Percentiles rank a stretch among this genome's conserved stretches.
Conservation (phyloP, 1,284 basidiomycete species). For the Waitea zeae region DNA sequence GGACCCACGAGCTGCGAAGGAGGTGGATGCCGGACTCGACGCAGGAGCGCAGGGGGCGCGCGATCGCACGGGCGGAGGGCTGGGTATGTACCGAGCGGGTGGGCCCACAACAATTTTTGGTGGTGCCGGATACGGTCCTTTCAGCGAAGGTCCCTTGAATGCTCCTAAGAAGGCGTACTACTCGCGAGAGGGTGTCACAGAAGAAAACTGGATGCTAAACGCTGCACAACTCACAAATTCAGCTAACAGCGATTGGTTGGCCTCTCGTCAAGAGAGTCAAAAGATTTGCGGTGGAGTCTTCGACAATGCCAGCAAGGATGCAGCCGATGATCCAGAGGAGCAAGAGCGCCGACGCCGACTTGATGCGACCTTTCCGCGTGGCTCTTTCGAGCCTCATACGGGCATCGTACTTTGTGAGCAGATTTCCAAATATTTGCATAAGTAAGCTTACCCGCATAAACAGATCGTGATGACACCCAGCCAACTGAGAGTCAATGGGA, state of each 20-base stretch:
- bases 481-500: slow-evolving; percentile 51
- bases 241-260: slow-evolving; percentile 44
- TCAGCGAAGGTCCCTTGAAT: slow-evolving; percentile 65
- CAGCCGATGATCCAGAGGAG: slow-evolving; percentile 12
- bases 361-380: slow-evolving; percentile 23
- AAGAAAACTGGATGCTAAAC: slow-evolving; percentile 82
- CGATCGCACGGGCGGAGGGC: slow-evolving; percentile 17
- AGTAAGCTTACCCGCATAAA: slow-evolving; percentile 4
- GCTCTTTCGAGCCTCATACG: slow-evolving; percentile 60
- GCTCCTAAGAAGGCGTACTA: slow-evolving; percentile 59
- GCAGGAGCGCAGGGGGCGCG: slow-evolving; percentile 20
- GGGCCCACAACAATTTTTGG: slow-evolving; percentile 83
- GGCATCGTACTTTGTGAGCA: slow-evolving; percentile 48
- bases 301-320: slow-evolving; percentile 9
- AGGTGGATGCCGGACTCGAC: slow-evolving; percentile 25
- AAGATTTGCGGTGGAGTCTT: slow-evolving; percentile 24
- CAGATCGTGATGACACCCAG: slow-evolving; percentile 59
- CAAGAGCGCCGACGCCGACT: slow-evolving; percentile 11
- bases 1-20: slow-evolving; percentile 34
- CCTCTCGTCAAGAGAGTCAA: slow-evolving; percentile 41
- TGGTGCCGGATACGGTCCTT: slow-evolving; percentile 65
- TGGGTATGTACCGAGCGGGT: slow-evolving; percentile 59
- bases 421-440: slow-evolving; percentile 2
- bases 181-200: slow-evolving; percentile 55
- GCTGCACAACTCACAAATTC: slow-evolving; percentile 49